Conservation (phyloP, 2,329 filamentous ascomycete species). For the Zymoseptoria tritici region DNA sequence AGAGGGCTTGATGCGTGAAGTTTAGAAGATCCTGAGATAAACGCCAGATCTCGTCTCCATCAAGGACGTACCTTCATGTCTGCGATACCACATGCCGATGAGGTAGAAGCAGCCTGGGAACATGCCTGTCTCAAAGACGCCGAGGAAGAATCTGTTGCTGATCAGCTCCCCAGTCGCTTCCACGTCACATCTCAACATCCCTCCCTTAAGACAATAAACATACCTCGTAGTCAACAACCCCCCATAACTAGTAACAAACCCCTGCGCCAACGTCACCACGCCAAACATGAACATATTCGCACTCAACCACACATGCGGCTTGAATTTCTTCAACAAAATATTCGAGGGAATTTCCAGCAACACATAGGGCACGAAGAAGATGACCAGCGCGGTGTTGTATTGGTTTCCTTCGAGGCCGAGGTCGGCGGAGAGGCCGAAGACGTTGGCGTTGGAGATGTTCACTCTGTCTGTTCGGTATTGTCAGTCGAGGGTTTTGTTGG, state of each 20-base stretch:
- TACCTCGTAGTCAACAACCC: not conserved
- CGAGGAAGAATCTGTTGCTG: conserved; percentile 89
- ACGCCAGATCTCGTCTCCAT: no score
- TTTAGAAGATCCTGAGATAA: no score
- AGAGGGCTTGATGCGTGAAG: no score
- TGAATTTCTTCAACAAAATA: conserved; percentile 45
- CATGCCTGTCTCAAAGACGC: conserved; percentile 47
- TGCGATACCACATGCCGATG: conserved; percentile 74
- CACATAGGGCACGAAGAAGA: conserved; percentile 49
- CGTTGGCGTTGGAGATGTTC: conserved; percentile 49
- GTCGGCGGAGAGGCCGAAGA: conserved; percentile 43
- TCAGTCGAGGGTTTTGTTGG: no score
- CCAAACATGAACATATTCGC: conserved; percentile 81
- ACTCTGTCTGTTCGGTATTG: conserved; percentile 28
- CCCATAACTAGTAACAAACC: not conserved
- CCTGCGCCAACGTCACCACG: conserved; percentile 62
- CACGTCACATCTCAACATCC: no score
- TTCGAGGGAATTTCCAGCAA: conserved; percentile 49
- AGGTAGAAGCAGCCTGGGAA: conserved; percentile 55
- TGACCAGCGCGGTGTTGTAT: conserved; percentile 43
- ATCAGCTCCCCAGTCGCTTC: no score
- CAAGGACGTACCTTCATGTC: conserved; percentile 57
- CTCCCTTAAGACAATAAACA: not conserved
- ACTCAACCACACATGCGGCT: conserved; percentile 44
- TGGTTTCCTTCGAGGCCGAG: conserved; percentile 38